Percentiles rank a stretch among this genome's conserved stretches.
Conservation (phyloP, 176 grass and related monocot species). For the Chloris gayana region DNA sequence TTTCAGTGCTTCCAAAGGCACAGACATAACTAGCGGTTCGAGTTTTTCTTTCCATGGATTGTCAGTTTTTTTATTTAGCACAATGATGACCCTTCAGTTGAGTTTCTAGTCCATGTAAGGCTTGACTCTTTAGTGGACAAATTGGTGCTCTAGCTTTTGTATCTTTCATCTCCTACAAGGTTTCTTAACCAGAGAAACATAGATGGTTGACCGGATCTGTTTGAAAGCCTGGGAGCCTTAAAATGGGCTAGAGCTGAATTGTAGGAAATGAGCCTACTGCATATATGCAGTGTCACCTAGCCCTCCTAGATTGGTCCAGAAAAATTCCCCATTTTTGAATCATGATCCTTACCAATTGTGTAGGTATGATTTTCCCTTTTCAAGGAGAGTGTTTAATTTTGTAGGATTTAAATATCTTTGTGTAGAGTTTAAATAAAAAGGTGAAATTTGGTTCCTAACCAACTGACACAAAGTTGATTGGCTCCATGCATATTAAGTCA, state of each 20-base stretch:
- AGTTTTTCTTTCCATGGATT: neutral
- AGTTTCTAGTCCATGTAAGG: slow-evolving; percentile 13
- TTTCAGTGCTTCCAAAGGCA: neutral
- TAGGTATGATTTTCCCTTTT: neutral
- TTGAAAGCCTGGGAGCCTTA: neutral
- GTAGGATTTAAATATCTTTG: neutral
- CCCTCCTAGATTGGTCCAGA: neutral
- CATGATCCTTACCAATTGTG: neutral
- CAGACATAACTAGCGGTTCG: neutral
- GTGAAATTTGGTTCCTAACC: neutral
- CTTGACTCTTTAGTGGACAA: neutral
- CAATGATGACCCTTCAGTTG: neutral
- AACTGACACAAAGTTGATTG: neutral
- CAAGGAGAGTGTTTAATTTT: neutral
- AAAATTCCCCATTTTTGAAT: neutral
- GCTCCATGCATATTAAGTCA: neutral
- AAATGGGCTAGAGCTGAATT: neutral
- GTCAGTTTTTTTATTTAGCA: neutral
- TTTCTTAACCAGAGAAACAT: neutral
- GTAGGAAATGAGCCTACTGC: neutral
- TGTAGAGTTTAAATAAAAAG: neutral
- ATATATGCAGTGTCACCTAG: neutral
- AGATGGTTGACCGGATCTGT: neutral
- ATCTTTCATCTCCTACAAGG: neutral
- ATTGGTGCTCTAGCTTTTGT: neutral